phyloP scores from a whole-genome alignment of 495 filamentous ascomycete species.

The Lophiotrema nucula region DNA sequence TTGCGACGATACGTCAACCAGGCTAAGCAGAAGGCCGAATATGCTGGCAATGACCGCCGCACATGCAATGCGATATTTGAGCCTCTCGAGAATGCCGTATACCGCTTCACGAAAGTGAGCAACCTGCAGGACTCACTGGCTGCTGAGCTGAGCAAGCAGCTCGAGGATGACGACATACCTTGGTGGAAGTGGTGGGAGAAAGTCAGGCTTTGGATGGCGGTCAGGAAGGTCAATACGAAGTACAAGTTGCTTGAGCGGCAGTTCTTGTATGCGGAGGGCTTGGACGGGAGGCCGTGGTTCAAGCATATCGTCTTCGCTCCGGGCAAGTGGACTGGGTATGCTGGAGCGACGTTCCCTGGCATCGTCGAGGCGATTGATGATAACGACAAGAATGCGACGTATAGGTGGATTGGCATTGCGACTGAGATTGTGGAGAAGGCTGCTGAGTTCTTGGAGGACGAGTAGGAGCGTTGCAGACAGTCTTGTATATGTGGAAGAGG shows the following conservation, averaged over 20 bases:
- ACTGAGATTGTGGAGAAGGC: conserved; percentile 36
- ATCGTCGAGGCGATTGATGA: conserved; percentile 61
- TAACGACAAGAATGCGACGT: conserved; percentile 42
- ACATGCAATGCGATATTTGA: conserved; percentile 40
- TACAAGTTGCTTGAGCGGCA: conserved; percentile 62
- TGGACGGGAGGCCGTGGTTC: conserved; percentile 62
- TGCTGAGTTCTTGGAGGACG: conserved; percentile 27
- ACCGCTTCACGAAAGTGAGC: conserved; percentile 48
- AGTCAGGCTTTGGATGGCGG: conserved; percentile 57
- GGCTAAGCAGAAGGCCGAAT: conserved; percentile 48
- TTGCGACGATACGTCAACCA: conserved; percentile 52
- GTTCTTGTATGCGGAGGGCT: conserved; percentile 58
- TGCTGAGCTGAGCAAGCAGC: conserved; percentile 51
- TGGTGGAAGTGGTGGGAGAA: conserved; percentile 80
- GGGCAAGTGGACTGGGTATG: conserved; percentile 86
- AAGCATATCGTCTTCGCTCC: conserved; percentile 72
- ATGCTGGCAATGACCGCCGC: neutral
- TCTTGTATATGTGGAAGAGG: too few species aligned
- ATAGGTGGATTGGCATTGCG: conserved; percentile 40
- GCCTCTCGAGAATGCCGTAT: conserved; percentile 50
- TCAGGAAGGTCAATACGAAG: conserved; percentile 56
- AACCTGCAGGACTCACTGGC: conserved; percentile 54
- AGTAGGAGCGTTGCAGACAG: too few species aligned
- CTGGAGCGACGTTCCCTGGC: conserved; percentile 68
- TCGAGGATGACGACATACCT: conserved; percentile 52